phyloP scores from a whole-genome alignment of 805 yeast species.

The Maudiozyma saulgeensis region DNA sequence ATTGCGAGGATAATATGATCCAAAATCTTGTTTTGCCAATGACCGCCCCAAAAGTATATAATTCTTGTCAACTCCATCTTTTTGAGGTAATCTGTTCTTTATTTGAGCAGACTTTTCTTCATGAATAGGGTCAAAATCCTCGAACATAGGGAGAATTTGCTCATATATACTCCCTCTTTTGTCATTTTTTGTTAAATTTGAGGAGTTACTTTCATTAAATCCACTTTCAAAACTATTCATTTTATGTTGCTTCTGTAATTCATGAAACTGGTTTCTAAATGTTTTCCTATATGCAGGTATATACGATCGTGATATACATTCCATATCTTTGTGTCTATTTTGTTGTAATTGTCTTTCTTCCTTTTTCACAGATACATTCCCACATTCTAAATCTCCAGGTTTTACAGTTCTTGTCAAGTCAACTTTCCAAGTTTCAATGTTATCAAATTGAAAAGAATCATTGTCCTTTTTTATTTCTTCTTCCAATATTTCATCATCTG shows the following conservation, averaged over 20 bases:
- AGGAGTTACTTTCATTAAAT: not conserved
- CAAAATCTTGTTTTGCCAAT: slow-evolving; percentile 19
- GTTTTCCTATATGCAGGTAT: slow-evolving; percentile 33
- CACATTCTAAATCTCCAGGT: too few species aligned
- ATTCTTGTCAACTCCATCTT: not conserved
- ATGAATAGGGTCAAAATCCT: not conserved
- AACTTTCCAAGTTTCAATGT: slow-evolving; percentile 1
- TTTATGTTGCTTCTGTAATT: not conserved
- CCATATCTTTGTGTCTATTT: not conserved
- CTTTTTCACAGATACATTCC: too few species aligned
- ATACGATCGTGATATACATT: slow-evolving; percentile 11
- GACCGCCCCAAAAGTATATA: slow-evolving; percentile 16
- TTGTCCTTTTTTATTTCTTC: slow-evolving; percentile 24
- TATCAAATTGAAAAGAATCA: slow-evolving; percentile 27
- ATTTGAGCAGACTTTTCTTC: too few species aligned
- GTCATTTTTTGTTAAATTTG: not conserved
- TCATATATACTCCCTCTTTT: slow-evolving; percentile 1
- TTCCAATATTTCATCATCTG: slow-evolving; percentile 29
- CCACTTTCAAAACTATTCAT: not conserved
- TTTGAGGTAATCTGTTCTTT: too few species aligned
- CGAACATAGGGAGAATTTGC: slow-evolving; percentile 4
- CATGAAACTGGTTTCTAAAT: slow-evolving; percentile 6
- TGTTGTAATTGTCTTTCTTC: too few species aligned
- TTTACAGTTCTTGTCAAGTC: too few species aligned
- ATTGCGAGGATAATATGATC: slow-evolving; percentile 22